Evolutionary conservation across 2,329 filamentous ascomycete species (phyloP).

Genomic region (Incumbomyces lentus): DNA sequence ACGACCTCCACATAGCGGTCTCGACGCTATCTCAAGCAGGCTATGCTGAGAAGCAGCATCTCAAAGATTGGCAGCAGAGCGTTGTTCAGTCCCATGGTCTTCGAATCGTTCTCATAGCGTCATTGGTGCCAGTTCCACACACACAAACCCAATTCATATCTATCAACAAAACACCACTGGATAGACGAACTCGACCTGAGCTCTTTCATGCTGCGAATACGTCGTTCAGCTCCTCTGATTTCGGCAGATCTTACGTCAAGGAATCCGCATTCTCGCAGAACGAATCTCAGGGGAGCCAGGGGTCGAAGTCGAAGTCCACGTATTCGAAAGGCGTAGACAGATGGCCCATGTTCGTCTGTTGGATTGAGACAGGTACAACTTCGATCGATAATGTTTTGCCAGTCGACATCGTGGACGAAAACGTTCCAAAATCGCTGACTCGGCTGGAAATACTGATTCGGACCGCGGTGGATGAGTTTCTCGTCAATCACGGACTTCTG

Average conservation of each 20-base stretch:
- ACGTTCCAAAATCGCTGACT: neutral
- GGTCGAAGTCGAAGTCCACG: constrained; percentile 32
- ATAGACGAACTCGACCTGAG: constrained; percentile 42
- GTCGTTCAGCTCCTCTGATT: constrained; percentile 65
- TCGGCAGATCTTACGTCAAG: constrained; percentile 45
- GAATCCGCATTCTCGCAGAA: constrained; percentile 16
- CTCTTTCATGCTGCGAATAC: constrained; percentile 71
- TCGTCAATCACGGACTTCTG: constrained; percentile 1
- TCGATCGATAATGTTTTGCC: neutral
- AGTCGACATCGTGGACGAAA: neutral
- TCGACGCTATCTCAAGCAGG: constrained; percentile 17
- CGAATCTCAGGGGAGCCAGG: constrained; percentile 21
- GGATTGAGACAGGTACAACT: constrained; percentile 38
- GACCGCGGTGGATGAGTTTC: neutral
- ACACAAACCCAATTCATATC: constrained; percentile 72
- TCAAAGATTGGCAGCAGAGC: constrained; percentile 57
- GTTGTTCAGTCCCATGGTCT: constrained; percentile 55
- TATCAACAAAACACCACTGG: constrained; percentile 60
- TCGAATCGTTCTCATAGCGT: constrained; percentile 61
- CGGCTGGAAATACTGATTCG: neutral
- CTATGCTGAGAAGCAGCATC: constrained; percentile 25
- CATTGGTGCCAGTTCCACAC: constrained; percentile 54
- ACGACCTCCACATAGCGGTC: too few species aligned
- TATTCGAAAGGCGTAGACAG: constrained; percentile 54
- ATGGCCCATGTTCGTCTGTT: constrained; percentile 85